These are phyloP conservation scores for Protomyces lactucae-debilis DNA, from an alignment of 1,139 yeast species.

Conservation along the genomic window DNA sequence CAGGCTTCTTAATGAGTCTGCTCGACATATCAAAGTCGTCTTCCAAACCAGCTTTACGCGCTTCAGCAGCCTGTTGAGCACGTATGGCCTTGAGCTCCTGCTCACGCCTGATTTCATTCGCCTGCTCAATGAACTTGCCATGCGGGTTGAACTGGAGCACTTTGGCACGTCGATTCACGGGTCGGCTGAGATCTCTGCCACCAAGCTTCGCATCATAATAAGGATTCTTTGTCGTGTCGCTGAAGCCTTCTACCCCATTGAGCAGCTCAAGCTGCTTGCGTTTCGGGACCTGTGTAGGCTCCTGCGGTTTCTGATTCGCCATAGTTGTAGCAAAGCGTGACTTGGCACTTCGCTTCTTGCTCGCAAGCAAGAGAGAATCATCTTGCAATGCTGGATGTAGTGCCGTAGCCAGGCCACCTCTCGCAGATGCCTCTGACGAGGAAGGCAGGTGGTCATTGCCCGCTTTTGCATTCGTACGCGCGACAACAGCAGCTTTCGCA, in stretches of 20 bases:
- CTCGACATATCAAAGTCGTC: slow-evolving; percentile 33
- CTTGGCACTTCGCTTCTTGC: slow-evolving; percentile 13
- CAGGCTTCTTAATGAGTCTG: slow-evolving; percentile 37
- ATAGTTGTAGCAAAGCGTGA: slow-evolving; percentile 22
- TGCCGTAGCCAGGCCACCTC: slow-evolving; percentile 35
- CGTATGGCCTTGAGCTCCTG: slow-evolving; percentile 41
- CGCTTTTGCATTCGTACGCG: slow-evolving; percentile 24
- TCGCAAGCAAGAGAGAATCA: slow-evolving; percentile 15
- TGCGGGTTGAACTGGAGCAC: slow-evolving; percentile 50
- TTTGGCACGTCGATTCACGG: slow-evolving; percentile 37
- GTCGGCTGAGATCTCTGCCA: slow-evolving; percentile 34
- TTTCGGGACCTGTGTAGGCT: slow-evolving; percentile 28
- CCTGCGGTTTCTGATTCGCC: slow-evolving; percentile 16
- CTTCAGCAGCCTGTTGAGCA: slow-evolving; percentile 35
- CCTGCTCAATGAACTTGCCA: slow-evolving; percentile 61
- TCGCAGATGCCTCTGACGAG: slow-evolving; percentile 14
- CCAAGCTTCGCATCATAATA: slow-evolving; percentile 48
- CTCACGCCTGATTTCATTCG: slow-evolving; percentile 49
- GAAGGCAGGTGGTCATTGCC: neutral
- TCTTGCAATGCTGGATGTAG: slow-evolving; percentile 34
- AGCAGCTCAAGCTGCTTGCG: slow-evolving; percentile 29
- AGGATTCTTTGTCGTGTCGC: slow-evolving; percentile 47
- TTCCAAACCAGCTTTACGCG: slow-evolving; percentile 33
- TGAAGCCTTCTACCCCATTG: slow-evolving; percentile 30
- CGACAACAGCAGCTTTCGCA: slow-evolving; percentile 28